These are phyloP conservation scores for Ophryocystis elektroscirrha DNA, from an alignment of 169 alveolate species.

Conservation along the genomic window DNA sequence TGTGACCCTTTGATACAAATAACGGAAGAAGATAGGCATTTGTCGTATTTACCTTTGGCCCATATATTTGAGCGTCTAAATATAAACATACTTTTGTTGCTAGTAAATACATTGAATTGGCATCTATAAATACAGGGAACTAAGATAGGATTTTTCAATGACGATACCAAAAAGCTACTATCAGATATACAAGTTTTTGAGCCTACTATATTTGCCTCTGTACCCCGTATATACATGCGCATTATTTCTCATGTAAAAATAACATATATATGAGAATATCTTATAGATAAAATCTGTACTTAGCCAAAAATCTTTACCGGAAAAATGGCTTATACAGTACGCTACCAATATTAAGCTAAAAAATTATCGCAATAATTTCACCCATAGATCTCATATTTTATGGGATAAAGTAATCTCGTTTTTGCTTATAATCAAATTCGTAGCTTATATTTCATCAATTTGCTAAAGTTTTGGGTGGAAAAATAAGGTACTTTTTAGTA, in stretches of 20 bases:
- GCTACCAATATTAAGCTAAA: conserved; percentile 6
- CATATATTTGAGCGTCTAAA: conserved; percentile 73
- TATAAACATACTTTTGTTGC: conserved; percentile 26
- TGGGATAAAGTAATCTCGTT: conserved; percentile 32
- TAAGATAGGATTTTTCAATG: conserved; percentile 13
- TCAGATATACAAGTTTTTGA: conserved; percentile 63
- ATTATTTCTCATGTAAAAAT: conserved; percentile 55
- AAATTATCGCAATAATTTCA: background rate
- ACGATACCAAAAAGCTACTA: conserved; percentile 30
- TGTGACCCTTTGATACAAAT: background rate
- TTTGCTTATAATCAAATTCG: conserved; percentile 45
- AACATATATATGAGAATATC: too few species aligned
- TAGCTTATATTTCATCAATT: conserved; percentile 41
- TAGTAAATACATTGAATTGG: background rate
- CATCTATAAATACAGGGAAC: conserved; percentile 2
- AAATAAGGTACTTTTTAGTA: conserved; percentile 41
- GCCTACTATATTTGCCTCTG: conserved; percentile 77
- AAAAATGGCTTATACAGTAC: background rate
- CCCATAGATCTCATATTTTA: conserved; percentile 13
- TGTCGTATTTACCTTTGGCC: conserved; percentile 77
- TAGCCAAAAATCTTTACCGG: background rate
- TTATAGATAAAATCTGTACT: too few species aligned
- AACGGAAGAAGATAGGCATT: conserved; percentile 40
- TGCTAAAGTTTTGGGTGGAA: conserved; percentile 42
- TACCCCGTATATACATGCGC: conserved; percentile 73